Evolutionary conservation across 2,329 filamentous ascomycete species (phyloP).

Genomic region (Cercospora sojina): DNA sequence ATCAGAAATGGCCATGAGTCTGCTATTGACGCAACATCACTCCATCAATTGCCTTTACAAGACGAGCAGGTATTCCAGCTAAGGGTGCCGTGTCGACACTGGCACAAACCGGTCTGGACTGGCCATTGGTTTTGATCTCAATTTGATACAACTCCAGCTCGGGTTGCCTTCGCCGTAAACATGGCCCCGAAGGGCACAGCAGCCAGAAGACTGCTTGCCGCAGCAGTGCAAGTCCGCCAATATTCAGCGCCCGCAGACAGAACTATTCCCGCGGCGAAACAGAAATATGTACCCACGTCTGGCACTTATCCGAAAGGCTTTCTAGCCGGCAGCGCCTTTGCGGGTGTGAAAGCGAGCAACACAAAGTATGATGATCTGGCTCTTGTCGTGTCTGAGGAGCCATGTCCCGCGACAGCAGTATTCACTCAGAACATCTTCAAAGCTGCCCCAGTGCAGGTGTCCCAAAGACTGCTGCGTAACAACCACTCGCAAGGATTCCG

Average conservation of each 20-base stretch:
- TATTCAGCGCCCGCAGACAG: slow-evolving; percentile 62
- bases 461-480: slow-evolving; percentile 60
- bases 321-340: slow-evolving; percentile 78
- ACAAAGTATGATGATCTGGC: slow-evolving; percentile 89
- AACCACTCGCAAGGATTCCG: slow-evolving; percentile 68
- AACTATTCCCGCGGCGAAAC: slow-evolving; percentile 72
- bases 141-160: not conserved
- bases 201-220: slow-evolving; percentile 31
- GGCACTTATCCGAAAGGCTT: slow-evolving; percentile 92
- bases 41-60: not conserved
- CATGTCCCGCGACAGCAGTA: slow-evolving; percentile 84
- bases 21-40: slow-evolving; percentile 9
- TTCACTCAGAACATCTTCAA: slow-evolving; percentile 99
- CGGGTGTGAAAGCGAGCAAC: slow-evolving; percentile 91
- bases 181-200: slow-evolving; percentile 27
- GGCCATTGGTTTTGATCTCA: not conserved
- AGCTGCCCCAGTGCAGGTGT: slow-evolving; percentile 89
- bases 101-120: not conserved
- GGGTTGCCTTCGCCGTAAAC: not conserved
- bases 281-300: slow-evolving; percentile 81
- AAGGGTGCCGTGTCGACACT: not conserved
- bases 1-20: slow-evolving; percentile 4
- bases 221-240: slow-evolving; percentile 45
- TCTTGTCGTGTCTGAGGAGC: slow-evolving; percentile 79
- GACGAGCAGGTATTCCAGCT: not conserved